Conservation (phyloP, 1,284 basidiomycete species). For the Prillingera fragicola region DNA sequence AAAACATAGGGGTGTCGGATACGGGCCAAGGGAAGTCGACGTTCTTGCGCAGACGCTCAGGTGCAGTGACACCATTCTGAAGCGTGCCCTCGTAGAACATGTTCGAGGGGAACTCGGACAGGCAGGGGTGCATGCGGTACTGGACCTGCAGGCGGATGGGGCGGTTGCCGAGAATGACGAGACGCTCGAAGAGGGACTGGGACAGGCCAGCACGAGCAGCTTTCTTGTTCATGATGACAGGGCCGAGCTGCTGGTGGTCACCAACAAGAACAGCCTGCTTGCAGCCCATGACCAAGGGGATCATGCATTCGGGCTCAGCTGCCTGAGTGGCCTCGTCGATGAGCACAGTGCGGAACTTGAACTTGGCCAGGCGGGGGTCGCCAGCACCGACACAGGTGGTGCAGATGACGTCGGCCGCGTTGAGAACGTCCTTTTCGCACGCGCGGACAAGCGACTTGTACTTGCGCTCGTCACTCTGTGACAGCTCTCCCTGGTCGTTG, state of each 20-base stretch:
- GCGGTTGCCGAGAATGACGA: slow-evolving; percentile 89
- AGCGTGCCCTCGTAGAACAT: slow-evolving; percentile 99
- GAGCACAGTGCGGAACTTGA: slow-evolving; percentile 96
- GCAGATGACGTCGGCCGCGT: slow-evolving; percentile 95
- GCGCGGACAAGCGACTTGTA: slow-evolving; percentile 92
- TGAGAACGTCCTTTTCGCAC: slow-evolving; percentile 94
- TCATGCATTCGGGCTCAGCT: slow-evolving; percentile 98
- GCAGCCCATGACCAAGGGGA: slow-evolving; percentile 94
- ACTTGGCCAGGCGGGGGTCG: slow-evolving; percentile 87
- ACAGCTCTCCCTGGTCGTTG: slow-evolving; percentile 94
- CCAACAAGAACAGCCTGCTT: slow-evolving; percentile 98
- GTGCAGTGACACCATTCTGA: slow-evolving; percentile 98
- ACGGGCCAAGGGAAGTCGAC: slow-evolving; percentile 99
- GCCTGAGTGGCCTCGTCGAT: slow-evolving; percentile 99
- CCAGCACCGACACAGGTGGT: slow-evolving; percentile 98
- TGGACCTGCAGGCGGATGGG: slow-evolving; percentile 98
- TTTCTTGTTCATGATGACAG: slow-evolving; percentile 99
- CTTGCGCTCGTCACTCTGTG: slow-evolving; percentile 92
- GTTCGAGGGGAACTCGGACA: slow-evolving; percentile 98
- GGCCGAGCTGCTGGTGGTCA: slow-evolving; percentile 96
- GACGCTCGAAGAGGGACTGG: slow-evolving; percentile 94
- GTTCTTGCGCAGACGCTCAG: slow-evolving; percentile 91
- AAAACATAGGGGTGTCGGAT: slow-evolving; percentile 98
- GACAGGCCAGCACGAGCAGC: slow-evolving; percentile 94
- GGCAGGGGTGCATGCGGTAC: slow-evolving; percentile 99